Percentiles rank a stretch among this genome's conserved stretches.
Conservation (phyloP, 2,329 filamentous ascomycete genomes). For the Metarhizium guizhouense region DNA sequence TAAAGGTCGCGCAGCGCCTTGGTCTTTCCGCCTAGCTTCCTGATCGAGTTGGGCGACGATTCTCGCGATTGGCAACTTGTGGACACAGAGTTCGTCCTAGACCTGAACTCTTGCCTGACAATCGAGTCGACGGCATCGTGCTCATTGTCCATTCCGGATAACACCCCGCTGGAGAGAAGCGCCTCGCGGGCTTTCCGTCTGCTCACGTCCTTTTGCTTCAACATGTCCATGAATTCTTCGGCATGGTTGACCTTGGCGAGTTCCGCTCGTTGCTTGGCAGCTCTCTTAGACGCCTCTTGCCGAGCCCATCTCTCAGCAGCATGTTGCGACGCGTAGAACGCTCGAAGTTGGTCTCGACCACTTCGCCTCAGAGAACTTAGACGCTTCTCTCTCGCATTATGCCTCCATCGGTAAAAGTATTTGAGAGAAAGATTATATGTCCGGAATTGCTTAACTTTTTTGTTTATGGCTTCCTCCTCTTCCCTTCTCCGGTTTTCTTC, state of each 20-base stretch:
- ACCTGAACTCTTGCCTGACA: conserved; percentile 19
- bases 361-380: conserved; percentile 41
- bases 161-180: conserved; percentile 32
- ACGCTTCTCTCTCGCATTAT: conserved; percentile 37
- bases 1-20: conserved; percentile 26
- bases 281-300: conserved; percentile 22
- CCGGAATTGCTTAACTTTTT: conserved; percentile 39
- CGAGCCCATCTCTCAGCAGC: conserved; percentile 22
- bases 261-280: conserved; percentile 16
- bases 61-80: conserved; percentile 8
- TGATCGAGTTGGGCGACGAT: conserved; percentile 9
- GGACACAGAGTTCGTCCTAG: conserved; percentile 13
- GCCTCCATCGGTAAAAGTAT: conserved; percentile 49
- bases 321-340: conserved; percentile 33
- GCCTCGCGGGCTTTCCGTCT: conserved; percentile 25
- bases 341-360: conserved; percentile 40
- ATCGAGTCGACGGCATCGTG: conserved; percentile 24
- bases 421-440: conserved; percentile 40
- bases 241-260: conserved; percentile 21
- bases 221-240: conserved; percentile 24
- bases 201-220: conserved; percentile 21
- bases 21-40: conserved; percentile 23
- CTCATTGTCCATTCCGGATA: conserved; percentile 31
- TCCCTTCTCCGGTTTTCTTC: conserved; percentile 33
- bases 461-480: conserved; percentile 37